Conservation (phyloP, 2,329 filamentous ascomycete species). For the Fusarium irregulare region DNA sequence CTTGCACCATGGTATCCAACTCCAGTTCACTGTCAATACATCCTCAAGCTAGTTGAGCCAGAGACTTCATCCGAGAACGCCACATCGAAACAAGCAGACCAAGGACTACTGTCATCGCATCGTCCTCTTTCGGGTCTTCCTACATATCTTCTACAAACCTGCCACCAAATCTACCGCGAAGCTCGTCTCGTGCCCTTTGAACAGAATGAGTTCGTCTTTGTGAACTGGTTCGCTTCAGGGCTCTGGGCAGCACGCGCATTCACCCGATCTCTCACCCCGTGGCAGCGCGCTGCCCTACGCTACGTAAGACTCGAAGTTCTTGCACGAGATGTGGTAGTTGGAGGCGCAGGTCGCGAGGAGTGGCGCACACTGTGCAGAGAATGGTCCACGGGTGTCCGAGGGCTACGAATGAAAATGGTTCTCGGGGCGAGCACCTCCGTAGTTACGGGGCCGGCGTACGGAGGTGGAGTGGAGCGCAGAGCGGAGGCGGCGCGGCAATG, state of each 20-base stretch:
- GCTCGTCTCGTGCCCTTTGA: constrained; percentile 55
- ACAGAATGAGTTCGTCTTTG: constrained; percentile 60
- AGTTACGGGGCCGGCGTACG: constrained; percentile 38
- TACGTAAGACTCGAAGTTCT: constrained; percentile 57
- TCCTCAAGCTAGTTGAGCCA: constrained; percentile 40
- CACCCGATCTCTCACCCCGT: constrained; percentile 49
- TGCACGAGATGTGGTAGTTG: constrained; percentile 51
- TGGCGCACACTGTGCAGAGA: constrained; percentile 54
- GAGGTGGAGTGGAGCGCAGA: constrained; percentile 29
- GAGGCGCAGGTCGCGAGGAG: constrained; percentile 43
- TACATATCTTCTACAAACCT: constrained; percentile 53
- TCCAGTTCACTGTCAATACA: constrained; percentile 49
- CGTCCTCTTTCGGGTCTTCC: constrained; percentile 56
- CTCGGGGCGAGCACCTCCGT: constrained; percentile 40
- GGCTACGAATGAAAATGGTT: constrained; percentile 55
- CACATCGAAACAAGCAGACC: neutral
- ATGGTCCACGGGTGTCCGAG: constrained; percentile 52
- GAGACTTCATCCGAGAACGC: neutral
- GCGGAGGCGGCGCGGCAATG: constrained; percentile 33
- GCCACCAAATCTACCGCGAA: constrained; percentile 58
- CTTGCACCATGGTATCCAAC: constrained; percentile 56
- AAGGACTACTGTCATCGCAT: constrained; percentile 46
- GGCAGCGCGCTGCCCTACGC: constrained; percentile 57
- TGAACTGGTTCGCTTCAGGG: constrained; percentile 59
- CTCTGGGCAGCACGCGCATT: constrained; percentile 56